Evolutionary conservation across 441 rosid species (phyloP).

Genomic region (Macaranga tanarius): DNA sequence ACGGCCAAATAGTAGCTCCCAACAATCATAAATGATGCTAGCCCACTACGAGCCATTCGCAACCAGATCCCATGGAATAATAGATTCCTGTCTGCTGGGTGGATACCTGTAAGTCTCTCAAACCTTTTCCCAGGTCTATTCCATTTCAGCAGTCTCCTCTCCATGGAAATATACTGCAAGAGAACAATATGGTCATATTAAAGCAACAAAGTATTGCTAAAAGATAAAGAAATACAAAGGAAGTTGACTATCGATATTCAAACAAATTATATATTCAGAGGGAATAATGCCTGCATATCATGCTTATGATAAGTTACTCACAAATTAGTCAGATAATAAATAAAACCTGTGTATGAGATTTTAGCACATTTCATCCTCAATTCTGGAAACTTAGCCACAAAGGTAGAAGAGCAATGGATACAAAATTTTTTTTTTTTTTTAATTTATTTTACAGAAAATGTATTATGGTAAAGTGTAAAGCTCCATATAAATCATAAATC

Average conservation of each 20-base stretch:
- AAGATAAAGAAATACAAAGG: background rate
- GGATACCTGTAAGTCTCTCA: slow-evolving; percentile 80
- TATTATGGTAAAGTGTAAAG: background rate
- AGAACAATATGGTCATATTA: background rate
- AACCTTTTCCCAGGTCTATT: slow-evolving; percentile 70
- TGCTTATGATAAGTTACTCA: background rate
- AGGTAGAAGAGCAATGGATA: background rate
- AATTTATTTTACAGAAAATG: too few relatives aligned
- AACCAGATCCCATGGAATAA: slow-evolving; percentile 63
- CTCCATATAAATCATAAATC: background rate
- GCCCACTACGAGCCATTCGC: slow-evolving; percentile 71
- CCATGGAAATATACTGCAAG: slow-evolving; percentile 66
- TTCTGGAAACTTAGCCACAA: background rate
- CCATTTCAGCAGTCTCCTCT: slow-evolving; percentile 77
- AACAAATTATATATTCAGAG: background rate
- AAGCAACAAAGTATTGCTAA: background rate
- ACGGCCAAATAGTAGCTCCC: slow-evolving; percentile 66
- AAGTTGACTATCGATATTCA: background rate
- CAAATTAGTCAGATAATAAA: background rate
- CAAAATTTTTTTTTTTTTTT: background rate
- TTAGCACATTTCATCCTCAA: background rate
- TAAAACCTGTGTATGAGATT: background rate
- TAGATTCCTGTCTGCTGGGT: slow-evolving; percentile 73
- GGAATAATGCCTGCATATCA: background rate
- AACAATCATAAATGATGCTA: slow-evolving; percentile 60